These are phyloP conservation scores for Apiotrichum gracile DNA, from an alignment of 1,284 basidiomycete genomes.

Conservation along the genomic window DNA sequence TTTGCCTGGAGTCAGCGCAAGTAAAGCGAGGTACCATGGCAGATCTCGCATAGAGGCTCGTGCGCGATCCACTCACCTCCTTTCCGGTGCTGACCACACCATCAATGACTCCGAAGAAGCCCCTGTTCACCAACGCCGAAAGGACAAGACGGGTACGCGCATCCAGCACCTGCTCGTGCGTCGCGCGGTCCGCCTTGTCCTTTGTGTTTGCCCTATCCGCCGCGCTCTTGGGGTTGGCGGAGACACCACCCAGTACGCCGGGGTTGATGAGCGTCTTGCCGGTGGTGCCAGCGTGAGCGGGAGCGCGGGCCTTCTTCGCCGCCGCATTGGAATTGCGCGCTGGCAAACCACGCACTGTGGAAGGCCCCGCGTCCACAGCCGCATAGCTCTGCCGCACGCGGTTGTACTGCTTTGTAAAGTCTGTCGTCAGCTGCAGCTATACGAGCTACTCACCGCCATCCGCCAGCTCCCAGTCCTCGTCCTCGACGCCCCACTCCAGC, in stretches of 20 bases:
- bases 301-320: conserved; percentile 44
- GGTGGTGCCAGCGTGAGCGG: conserved; percentile 49
- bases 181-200: conserved; percentile 90
- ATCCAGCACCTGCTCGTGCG: conserved; percentile 89
- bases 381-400: conserved; percentile 68
- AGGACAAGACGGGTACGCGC: conserved; percentile 82
- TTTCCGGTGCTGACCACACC: conserved; percentile 93
- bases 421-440: conserved; percentile 49
- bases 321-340: conserved; percentile 30
- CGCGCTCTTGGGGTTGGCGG: conserved; percentile 81
- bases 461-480: conserved; percentile 87
- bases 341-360: conserved; percentile 26
- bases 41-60: not conserved
- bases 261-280: conserved; percentile 65
- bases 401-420: conserved; percentile 96
- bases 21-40: too few relatives aligned
- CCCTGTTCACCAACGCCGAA: conserved; percentile 88
- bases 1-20: conserved; percentile 61
- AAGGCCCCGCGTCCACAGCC: conserved; percentile 9
- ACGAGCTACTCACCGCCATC: conserved; percentile 49
- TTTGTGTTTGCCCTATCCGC: conserved; percentile 77
- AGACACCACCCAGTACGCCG: conserved; percentile 56
- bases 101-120: conserved; percentile 77
- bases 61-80: conserved; percentile 60
- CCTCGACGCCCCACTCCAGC: conserved; percentile 58